Conservation (phyloP, 2,329 filamentous ascomycete genomes). For the Pseudogymnoascus sp. region DNA sequence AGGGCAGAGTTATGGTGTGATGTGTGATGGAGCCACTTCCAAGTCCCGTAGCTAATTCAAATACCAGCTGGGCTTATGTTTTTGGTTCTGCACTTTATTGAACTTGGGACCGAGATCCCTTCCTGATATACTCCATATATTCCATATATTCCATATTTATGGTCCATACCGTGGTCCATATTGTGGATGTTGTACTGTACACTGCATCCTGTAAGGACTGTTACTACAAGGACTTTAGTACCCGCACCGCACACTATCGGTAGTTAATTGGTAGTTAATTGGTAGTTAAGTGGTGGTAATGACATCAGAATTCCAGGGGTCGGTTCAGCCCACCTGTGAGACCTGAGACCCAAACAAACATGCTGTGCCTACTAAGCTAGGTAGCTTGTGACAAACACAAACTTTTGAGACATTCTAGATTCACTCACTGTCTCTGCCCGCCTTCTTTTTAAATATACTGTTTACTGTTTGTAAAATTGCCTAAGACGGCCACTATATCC, state of each 20-base stretch:
- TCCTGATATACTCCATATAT: neutral
- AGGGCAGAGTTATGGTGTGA: neutral
- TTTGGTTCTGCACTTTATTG: neutral
- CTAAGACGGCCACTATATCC: neutral
- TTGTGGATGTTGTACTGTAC: no score
- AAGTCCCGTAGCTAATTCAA: neutral
- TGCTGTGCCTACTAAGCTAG: neutral
- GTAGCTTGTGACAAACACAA: neutral
- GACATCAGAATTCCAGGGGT: neutral
- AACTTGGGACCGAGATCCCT: neutral
- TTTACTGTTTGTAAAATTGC: neutral
- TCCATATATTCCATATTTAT: no score
- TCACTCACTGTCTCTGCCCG: neutral
- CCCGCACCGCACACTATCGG: no score
- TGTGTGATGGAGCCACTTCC: neutral
- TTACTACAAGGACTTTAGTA: no score
- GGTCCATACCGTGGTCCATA: no score
- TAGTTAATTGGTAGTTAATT: no score
- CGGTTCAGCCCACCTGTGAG: neutral
- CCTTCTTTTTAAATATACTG: neutral
- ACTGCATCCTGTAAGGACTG: no score
- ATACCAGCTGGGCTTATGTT: neutral
- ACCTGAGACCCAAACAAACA: neutral
- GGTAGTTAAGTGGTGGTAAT: no score
- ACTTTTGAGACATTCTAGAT: neutral